These are phyloP conservation scores for Tulasnella sp. DNA, from an alignment of 768 basidiomycete genomes.

Conservation along the genomic window DNA sequence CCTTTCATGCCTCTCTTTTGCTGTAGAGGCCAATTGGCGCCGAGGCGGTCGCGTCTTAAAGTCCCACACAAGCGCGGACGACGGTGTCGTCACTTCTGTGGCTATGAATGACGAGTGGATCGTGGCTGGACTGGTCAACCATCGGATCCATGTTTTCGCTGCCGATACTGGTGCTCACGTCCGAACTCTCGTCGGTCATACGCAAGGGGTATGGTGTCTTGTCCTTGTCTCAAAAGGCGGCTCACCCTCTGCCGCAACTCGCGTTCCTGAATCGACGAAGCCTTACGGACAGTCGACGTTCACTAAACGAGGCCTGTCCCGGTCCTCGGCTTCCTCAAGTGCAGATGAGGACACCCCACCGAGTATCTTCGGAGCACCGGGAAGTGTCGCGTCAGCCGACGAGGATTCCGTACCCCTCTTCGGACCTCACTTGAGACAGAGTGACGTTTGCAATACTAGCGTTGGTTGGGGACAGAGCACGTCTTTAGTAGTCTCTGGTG, in stretches of 20 bases:
- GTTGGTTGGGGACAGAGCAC: slow-evolving; percentile 84
- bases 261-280: neutral
- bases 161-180: slow-evolving; percentile 62
- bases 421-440: slow-evolving; percentile 23
- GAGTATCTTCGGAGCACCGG: no score
- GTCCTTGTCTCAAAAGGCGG: slow-evolving; percentile 64
- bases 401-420: neutral
- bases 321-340: neutral
- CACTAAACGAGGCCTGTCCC: neutral
- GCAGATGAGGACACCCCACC: neutral
- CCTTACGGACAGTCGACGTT: neutral
- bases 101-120: slow-evolving; percentile 75
- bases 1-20: slow-evolving; percentile 2
- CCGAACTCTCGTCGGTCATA: slow-evolving; percentile 72
- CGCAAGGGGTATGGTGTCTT: slow-evolving; percentile 86
- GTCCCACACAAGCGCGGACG: slow-evolving; percentile 39
- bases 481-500: slow-evolving; percentile 76
- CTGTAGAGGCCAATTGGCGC: slow-evolving; percentile 67
- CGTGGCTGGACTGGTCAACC: slow-evolving; percentile 78
- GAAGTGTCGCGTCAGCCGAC: neutral
- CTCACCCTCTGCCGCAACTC: slow-evolving; percentile 11
- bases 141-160: slow-evolving; percentile 75
- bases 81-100: slow-evolving; percentile 73
- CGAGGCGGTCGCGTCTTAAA: slow-evolving; percentile 58
- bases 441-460: slow-evolving; percentile 49